Base-by-base conservation (phyloP, 2,329 filamentous ascomycete genomes). In the Fusarium sublunatum region DNA sequence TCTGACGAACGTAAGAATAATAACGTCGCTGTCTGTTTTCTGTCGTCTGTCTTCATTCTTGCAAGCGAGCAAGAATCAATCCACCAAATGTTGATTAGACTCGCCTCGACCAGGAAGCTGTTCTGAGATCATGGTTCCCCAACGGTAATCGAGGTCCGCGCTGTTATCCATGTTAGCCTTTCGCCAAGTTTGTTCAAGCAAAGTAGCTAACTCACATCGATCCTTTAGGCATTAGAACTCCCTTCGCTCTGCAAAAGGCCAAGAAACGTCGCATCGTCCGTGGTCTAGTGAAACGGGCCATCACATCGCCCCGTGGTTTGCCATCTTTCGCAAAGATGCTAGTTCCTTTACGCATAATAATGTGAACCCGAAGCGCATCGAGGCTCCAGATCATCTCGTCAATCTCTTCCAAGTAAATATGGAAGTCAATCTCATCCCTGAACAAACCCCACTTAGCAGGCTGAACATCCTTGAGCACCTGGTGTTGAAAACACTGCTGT, bases 261-360 rank as follows among this genome's bases (percentile, higher is more conserved):
- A 86, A 69, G 61, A 87, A 84, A 3, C 84, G 76, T 53, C 77
- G 75, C 74, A 85, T 82, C 6, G 84, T 86, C 19, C 82, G 76
- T 63, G 80, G 77, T 6, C 84, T 72, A 70, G 83, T 83, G 64
- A 87, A 86, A 51, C 77, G 72, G 7, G 80, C 82, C 61, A 86
- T 74, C 3, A 86, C 69, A 39, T 83, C 76, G 3, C 82, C 82
- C 6, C 81, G 73, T 9, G 73, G 72, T 39, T 75, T 68, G 10
- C 75, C 75, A 42, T 77, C 74, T 12, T 65, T 64, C 34, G 69
- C 58, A 13, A 73, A 62, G 5, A 51, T 64, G 11, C 44, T 65
- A 10, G 70, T 72, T 5, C 70, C 62, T 4, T 73, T 70, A 15
- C 69, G 67, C 57, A 81, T 79, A 5, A 74, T 60, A 15, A 85